A percentile compares a stretch with the other conserved stretches of the same genome.
phyloP scores from a whole-genome alignment of 2,329 filamentous ascomycete genomes.

The Diaporthe humulicola region DNA sequence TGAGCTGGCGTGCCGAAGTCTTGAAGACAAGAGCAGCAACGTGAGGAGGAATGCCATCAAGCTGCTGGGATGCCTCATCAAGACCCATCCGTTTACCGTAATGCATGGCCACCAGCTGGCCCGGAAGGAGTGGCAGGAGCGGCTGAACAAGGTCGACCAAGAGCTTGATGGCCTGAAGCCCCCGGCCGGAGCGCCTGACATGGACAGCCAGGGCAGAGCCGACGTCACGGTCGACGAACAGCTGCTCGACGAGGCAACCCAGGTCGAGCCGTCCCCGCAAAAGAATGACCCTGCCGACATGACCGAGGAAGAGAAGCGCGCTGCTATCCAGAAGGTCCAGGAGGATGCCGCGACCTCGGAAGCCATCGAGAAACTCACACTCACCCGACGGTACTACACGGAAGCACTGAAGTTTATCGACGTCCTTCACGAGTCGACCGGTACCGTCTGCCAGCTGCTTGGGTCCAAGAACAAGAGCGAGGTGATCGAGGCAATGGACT shows the following conservation, averaged over 20 bases:
- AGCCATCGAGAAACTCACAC: conserved; percentile 86
- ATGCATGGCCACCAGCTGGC: conserved; percentile 91
- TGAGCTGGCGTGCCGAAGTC: conserved; percentile 86
- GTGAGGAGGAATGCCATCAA: conserved; percentile 96
- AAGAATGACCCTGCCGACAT: conserved; percentile 74
- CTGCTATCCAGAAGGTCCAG: conserved; percentile 81
- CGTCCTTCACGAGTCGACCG: conserved; percentile 85
- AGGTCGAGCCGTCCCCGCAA: conserved; percentile 73
- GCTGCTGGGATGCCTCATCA: conserved; percentile 86
- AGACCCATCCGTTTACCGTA: conserved; percentile 93
- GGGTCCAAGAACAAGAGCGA: conserved; percentile 98
- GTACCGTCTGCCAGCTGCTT: conserved; percentile 86
- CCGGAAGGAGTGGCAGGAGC: conserved; percentile 85
- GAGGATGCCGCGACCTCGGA: conserved; percentile 92
- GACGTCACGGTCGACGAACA: conserved; percentile 81
- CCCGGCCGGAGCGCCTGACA: conserved; percentile 78
- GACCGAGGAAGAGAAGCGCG: conserved; percentile 83
- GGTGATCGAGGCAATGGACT: conserved; percentile 99
- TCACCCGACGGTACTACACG: conserved; percentile 91
- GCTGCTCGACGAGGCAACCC: conserved; percentile 89
- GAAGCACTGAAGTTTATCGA: conserved; percentile 96
- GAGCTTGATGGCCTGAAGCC: conserved; percentile 87
- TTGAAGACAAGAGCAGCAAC: conserved; percentile 98
- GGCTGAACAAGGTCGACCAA: conserved; percentile 84
- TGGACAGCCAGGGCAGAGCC: conserved; percentile 69